Percentiles rank a stretch among this genome's conserved stretches.
phyloP scores from a whole-genome alignment of 2,329 filamentous ascomycete species.

The Aspergillus pseudonomiae region DNA sequence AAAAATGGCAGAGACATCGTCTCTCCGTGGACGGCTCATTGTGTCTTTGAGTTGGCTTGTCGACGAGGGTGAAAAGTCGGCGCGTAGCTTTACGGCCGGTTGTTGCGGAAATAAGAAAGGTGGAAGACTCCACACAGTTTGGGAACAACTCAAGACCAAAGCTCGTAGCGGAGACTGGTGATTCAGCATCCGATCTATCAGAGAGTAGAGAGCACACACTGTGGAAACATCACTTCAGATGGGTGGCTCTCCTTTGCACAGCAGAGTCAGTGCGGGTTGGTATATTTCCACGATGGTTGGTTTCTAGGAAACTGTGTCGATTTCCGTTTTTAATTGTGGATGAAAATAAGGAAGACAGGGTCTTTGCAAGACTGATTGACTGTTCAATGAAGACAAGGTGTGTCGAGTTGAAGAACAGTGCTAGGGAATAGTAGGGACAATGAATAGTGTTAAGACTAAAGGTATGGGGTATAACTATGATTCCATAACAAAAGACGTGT shows the following conservation, averaged over 20 bases:
- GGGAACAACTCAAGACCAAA: slow-evolving; percentile 4
- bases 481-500: background rate
- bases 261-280: background rate
- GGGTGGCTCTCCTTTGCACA: background rate
- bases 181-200: background rate
- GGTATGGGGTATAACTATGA: background rate
- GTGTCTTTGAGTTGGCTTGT: slow-evolving; percentile 5
- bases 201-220: background rate
- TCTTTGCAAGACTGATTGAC: background rate
- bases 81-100: background rate
- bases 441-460: background rate
- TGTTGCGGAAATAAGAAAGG: background rate
- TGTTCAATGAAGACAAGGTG: background rate
- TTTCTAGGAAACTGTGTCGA: background rate
- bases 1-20: slow-evolving; percentile 75
- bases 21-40: slow-evolving; percentile 43
- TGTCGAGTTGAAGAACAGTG: background rate
- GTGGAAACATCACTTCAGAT: background rate
- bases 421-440: background rate
- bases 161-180: slow-evolving; percentile 1
- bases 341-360: background rate
- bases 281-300: background rate
- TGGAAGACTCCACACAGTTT: slow-evolving; percentile 3
- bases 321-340: background rate
- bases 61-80: slow-evolving; percentile 1